Base-by-base conservation (phyloP, 176 grass and related monocot genomes). In the Coix lacrymajobi region DNA sequence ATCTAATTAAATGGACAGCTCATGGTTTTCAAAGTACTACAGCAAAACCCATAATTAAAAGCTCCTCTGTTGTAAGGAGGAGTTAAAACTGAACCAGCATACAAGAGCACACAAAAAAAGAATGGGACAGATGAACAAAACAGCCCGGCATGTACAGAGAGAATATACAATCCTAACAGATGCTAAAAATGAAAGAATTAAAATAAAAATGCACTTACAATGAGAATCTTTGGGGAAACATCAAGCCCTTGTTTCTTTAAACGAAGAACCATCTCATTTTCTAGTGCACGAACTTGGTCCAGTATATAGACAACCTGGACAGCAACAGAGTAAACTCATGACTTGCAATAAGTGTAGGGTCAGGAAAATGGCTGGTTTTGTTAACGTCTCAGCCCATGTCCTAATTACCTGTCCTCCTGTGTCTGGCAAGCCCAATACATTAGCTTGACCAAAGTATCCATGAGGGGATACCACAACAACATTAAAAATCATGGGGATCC, bases 361-460 rank as follows among this genome's bases (percentile, higher is more conserved):
- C 8, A 22, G 31, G 67, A 15, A 62, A 72, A 78, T 34, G 44
- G 15, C 38, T 71, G 22, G 9, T 25, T 58, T 39, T 62, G 69
- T 54, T 78, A 85, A 84, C n/a, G 65, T 19, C 12, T 14, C 6
- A 30, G 48, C 32, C 6, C 12, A 56, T 78, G 30, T 64, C 39
- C 34, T 77, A 61, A 11, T 88, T 93, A 99, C 93, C 89, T 99
- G 96, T 63, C 96, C 96, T 82, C 91, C 96, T 44, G 96, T 99
- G 84, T 99, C 96, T 45, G 96, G 96, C 89, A 99, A 87, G 52
- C 96, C 96, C 52, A 99, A 86, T 32, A 96, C 96, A 90, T 99
- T 99, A 66, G 96, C 93, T 93, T 99, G 96, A 75, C 96, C 96
- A 13, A 99, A 99, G 72, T 99, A 96, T 48, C 96, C 96, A 88